Base-by-base conservation (phyloP, 768 basidiomycete species). In the Cystofilobasidium bisporidii region DNA sequence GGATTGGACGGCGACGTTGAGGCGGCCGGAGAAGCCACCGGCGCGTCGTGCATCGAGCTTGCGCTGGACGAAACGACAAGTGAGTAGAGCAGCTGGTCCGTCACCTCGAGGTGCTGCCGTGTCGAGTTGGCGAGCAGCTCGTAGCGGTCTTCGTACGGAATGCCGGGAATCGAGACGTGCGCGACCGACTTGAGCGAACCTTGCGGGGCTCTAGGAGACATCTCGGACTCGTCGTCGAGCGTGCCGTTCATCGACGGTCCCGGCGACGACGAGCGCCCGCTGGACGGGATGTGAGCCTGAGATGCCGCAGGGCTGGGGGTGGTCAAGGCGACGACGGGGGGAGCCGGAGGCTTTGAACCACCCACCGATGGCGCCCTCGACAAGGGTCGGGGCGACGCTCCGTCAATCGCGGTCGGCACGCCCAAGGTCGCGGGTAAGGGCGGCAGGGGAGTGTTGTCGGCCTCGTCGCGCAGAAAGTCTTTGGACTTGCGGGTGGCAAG, bases 51-150 rank as follows among this genome's bases (percentile, higher is more conserved):
- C 28, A 32, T 48, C 32, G 64, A 59, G 40, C 38, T 26, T 26
- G 45, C 33, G 20, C 38, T 26, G 30, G 58, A 36, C 32, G 45
- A 22, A 26, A 66, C 36, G 4, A 79, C 71, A 55, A 84, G 74
- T 45, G 81, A 81, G 10, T 80, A 73, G 33, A 91, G 77, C 17
- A 93, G 81, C 72, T 87, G 84, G 15, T 81, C 71, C 0, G 85
- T 86, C 24, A 91, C 79, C 66, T 94, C 91, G 71, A 92, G 78
- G 77, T 96, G 92, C 12, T 89, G 75, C 65, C 77, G 76, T 36
- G 75, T 75, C 47, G 75, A 74, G 41, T 75, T 74, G 2, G 74
- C 72, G 43, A 75, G 85, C 8, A 91, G 75, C 63, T 85, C 84
- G 68, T 87, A 86, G 6, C 78, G 78, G 28, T 75, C 74, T 22